These are phyloP conservation scores for Colletotrichum magnum DNA, from an alignment of 2,329 filamentous ascomycete species.

Conservation along the genomic window DNA sequence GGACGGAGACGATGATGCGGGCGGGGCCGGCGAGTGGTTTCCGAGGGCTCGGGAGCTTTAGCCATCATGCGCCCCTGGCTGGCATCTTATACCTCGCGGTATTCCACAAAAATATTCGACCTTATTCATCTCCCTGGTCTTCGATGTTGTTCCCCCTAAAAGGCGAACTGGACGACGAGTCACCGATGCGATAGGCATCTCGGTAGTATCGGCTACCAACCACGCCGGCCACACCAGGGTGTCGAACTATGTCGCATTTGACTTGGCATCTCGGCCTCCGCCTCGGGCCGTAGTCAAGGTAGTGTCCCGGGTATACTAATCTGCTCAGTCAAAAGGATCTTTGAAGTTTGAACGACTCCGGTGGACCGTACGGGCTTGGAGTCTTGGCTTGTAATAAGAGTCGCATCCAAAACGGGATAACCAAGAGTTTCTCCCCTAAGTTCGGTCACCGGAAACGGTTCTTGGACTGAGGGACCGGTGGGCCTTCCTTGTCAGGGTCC, in stretches of 20 bases:
- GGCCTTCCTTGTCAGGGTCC: not conserved
- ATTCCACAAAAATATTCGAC: too few species aligned
- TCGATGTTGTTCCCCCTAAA: not conserved
- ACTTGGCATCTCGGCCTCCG: not conserved
- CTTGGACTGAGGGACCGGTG: not conserved
- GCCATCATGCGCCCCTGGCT: not conserved
- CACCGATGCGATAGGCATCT: not conserved
- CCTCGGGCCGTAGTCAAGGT: too few species aligned
- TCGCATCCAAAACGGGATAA: slow-evolving; percentile 3
- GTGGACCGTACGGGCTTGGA: slow-evolving; percentile 3
- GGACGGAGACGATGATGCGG: not conserved
- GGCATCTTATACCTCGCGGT: too few species aligned
- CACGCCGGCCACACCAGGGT: not conserved
- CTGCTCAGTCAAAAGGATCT: slow-evolving; percentile 9
- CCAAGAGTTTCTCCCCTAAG: not conserved
- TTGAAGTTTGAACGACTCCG: not conserved
- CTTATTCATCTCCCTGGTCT: not conserved
- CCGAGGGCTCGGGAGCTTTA: slow-evolving; percentile 3
- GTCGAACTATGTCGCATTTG: not conserved
- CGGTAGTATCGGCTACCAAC: too few species aligned
- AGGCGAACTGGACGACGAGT: not conserved
- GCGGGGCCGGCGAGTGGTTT: not conserved
- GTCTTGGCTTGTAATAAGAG: not conserved
- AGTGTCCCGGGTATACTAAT: not conserved
- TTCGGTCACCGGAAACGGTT: slow-evolving; percentile 1